Conservation (phyloP, 1,284 basidiomycete species). For the Austroboletus niveus region DNA sequence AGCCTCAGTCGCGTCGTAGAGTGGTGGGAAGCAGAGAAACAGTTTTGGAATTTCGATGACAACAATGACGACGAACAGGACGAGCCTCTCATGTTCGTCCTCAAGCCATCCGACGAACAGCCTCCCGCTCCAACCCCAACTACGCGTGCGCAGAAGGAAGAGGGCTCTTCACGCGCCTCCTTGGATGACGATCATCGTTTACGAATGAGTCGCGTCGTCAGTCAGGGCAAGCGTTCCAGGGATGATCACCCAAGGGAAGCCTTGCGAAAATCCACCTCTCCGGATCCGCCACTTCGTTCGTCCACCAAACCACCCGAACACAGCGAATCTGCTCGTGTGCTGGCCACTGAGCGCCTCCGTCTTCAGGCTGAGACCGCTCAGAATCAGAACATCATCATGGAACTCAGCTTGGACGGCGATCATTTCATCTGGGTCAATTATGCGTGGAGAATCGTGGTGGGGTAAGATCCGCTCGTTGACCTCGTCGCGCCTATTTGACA, state of each 20-base stretch:
- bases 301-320: conserved; percentile 50
- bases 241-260: conserved; percentile 56
- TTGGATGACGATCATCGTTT: conserved; percentile 59
- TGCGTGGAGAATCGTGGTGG: conserved; percentile 89
- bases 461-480: conserved; percentile 53
- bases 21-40: conserved; percentile 99
- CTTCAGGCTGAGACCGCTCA: conserved; percentile 90
- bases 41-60: conserved; percentile 99
- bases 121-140: conserved; percentile 42
- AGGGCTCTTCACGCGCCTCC: conserved; percentile 47
- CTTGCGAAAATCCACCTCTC: conserved; percentile 35
- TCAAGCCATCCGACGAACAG: conserved; percentile 73
- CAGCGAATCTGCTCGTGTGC: conserved; percentile 69
- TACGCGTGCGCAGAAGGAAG: conserved; percentile 41
- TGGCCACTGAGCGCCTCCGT: conserved; percentile 81
- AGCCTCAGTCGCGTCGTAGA: conserved; percentile 95
- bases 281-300: conserved; percentile 33
- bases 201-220: conserved; percentile 47
- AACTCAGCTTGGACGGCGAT: conserved; percentile 91
- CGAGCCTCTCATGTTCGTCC: conserved; percentile 86
- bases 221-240: conserved; percentile 53
- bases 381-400: conserved; percentile 93
- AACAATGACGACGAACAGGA: conserved; percentile 89
- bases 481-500: conserved; percentile 10
- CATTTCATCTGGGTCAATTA: conserved; percentile 93